These are phyloP conservation scores for Kwoniella dendrophila DNA, from an alignment of 768 basidiomycete genomes.

Conservation along the genomic window DNA sequence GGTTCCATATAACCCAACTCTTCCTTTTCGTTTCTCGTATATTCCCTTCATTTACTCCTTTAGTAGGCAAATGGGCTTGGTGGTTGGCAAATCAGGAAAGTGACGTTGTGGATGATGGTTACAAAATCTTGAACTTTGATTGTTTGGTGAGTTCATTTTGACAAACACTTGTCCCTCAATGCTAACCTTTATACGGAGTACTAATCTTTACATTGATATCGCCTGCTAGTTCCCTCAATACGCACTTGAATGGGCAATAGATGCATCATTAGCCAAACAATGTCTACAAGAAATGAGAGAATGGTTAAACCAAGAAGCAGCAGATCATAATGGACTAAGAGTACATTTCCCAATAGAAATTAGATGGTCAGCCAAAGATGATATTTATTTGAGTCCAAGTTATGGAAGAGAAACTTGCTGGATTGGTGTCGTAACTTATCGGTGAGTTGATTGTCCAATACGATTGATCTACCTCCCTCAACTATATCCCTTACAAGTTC, in stretches of 20 bases:
- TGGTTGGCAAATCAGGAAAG: slow-evolving; percentile 68
- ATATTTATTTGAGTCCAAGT: slow-evolving; percentile 92
- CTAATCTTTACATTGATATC: not conserved
- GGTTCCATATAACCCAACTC: slow-evolving; percentile 79
- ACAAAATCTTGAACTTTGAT: slow-evolving; percentile 88
- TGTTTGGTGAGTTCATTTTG: slow-evolving; percentile 68
- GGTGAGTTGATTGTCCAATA: slow-evolving; percentile 63
- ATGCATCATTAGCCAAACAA: slow-evolving; percentile 66
- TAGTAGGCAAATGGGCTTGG: slow-evolving; percentile 59
- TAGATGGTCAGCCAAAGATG: slow-evolving; percentile 81
- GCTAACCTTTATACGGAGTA: not conserved
- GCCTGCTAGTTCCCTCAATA: slow-evolving; percentile 75
- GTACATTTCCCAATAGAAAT: slow-evolving; percentile 94
- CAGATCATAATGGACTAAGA: slow-evolving; percentile 71
- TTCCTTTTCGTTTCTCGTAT: slow-evolving; percentile 76
- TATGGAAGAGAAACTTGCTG: slow-evolving; percentile 77
- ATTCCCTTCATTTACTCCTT: slow-evolving; percentile 66
- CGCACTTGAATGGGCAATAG: slow-evolving; percentile 94
- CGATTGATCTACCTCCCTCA: too few species aligned
- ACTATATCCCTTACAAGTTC: too few species aligned
- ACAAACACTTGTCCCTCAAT: not conserved
- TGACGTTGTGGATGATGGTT: slow-evolving; percentile 73
- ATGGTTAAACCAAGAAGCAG: slow-evolving; percentile 71
- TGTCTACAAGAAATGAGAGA: slow-evolving; percentile 72
- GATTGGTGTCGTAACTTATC: slow-evolving; percentile 97